These are phyloP conservation scores for Trematosphaeria pertusa DNA, from an alignment of 2,329 filamentous ascomycete species.

Conservation along the genomic window DNA sequence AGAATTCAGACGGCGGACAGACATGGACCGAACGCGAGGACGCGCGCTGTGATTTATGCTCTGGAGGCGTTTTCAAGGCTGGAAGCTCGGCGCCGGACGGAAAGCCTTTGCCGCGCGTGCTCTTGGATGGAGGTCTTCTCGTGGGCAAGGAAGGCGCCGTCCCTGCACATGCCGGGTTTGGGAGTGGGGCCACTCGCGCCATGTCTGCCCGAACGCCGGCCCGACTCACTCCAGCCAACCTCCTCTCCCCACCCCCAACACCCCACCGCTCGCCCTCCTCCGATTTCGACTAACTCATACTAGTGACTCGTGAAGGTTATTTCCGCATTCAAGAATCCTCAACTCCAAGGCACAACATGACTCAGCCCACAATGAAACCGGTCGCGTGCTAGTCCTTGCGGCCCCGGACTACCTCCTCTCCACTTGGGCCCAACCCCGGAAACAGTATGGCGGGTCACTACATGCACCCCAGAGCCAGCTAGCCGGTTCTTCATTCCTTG, in stretches of 20 bases:
- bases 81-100: not conserved
- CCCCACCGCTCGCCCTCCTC: not conserved
- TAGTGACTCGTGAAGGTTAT: conserved; percentile 6
- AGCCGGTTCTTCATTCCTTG: not conserved
- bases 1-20: not conserved
- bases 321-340: not conserved
- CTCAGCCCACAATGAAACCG: not conserved
- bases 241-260: not conserved
- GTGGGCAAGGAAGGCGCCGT: not conserved
- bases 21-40: conserved; percentile 16
- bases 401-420: conserved; percentile 9
- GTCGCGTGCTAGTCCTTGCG: not conserved
- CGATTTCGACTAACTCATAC: not conserved
- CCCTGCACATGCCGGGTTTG: not conserved
- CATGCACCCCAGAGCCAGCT: conserved; percentile 9
- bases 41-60: conserved; percentile 3
- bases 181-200: conserved; percentile 4
- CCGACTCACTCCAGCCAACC: conserved; percentile 5
- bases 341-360: not conserved
- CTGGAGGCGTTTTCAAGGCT: not conserved
- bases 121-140: conserved; percentile 1
- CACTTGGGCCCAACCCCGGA: conserved; percentile 1
- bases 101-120: conserved; percentile 7
- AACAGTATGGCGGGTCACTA: conserved; percentile 11
- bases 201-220: conserved; percentile 8